Evolutionary conservation across 805 yeast species (phyloP), one percentile per base, ranked within the genome.

Genomic region (Zygosaccharomyces bailii): DNA sequence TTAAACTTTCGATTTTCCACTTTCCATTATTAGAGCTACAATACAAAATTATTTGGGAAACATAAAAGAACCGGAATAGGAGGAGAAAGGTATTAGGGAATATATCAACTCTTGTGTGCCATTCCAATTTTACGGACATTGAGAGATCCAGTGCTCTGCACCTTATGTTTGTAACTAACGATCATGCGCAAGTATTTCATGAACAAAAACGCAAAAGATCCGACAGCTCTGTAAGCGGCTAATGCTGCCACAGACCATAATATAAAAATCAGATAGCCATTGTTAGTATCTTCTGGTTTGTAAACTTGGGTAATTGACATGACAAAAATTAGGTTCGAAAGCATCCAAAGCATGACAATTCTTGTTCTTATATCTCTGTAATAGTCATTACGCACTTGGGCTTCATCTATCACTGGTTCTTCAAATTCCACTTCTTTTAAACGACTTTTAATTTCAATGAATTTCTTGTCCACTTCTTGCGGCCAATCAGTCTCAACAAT

Each of bases 281-380:
- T 90, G 16, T 79, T 72, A 36, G 72, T 69, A 32, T 84, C 76
- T 42, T 80, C 82, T 2, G 90, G 77, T 5, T 74, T 70, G 58
- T 82, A 90, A 14, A 89, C 83, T 65, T 91, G 95, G 11, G 90
- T 78, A 66, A 93, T 83, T 5, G 93, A 79, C 90, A 91, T 84
- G 35, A 88, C 82, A 54, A 93, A 72, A 18, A 90, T 69, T 57
- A 88, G 69, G 63, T 93, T 93, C 20, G 85, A 72, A 38, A 90
- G 73, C 74, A 93, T 77, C 99, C 99, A 93, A n/a, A 80, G 68
- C 57, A 93, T 76, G n/a, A 93, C 99, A 42, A 93, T 96, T 53
- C 93, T 77, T 1, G 99, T 87, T 69, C 99, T 81, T 17, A 93
- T 84, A 61, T 91, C 96, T 60, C 96, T 80, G 61, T 93, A 95